These are phyloP conservation scores for Herpomyces periplanetae DNA, from an alignment of 2,329 filamentous ascomycete genomes.

Conservation along the genomic window DNA sequence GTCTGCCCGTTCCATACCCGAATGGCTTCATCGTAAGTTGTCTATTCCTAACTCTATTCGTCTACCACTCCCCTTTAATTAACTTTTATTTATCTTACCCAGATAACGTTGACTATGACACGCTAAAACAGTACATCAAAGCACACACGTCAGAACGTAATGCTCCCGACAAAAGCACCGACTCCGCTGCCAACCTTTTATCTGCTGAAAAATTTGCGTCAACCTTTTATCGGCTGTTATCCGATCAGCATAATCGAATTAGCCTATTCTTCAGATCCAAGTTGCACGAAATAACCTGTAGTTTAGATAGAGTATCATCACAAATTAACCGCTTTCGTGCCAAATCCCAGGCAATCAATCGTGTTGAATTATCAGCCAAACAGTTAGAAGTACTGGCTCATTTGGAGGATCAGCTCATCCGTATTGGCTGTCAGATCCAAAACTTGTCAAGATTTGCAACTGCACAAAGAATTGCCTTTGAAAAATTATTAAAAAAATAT, in stretches of 20 bases:
- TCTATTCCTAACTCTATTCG: slow-evolving; percentile 1
- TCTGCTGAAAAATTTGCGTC: slow-evolving; percentile 24
- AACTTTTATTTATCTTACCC: slow-evolving; percentile 3
- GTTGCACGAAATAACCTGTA: slow-evolving; percentile 29
- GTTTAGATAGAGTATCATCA: slow-evolving; percentile 15
- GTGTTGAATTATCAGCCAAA: slow-evolving; percentile 8
- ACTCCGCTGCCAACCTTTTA: slow-evolving; percentile 21
- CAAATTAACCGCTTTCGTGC: slow-evolving; percentile 6
- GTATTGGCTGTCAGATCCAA: slow-evolving; percentile 28
- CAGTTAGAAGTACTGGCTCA: slow-evolving; percentile 13
- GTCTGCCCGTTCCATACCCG: slow-evolving; percentile 31
- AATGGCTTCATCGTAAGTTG: slow-evolving; percentile 32
- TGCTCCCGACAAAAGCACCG: slow-evolving; percentile 24
- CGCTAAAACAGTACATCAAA: slow-evolving; percentile 50
- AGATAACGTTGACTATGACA: slow-evolving; percentile 71
- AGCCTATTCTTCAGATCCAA: slow-evolving; percentile 43
- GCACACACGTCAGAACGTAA: slow-evolving; percentile 30
- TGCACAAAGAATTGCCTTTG: slow-evolving; percentile 33
- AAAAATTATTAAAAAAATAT: slow-evolving; percentile 57
- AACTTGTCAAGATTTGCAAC: slow-evolving; percentile 28
- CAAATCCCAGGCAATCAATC: slow-evolving; percentile 3
- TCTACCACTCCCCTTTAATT: slow-evolving; percentile 2
- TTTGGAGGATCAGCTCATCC: slow-evolving; percentile 9
- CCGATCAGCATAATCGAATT: slow-evolving; percentile 32
- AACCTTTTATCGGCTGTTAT: slow-evolving; percentile 27